A percentile compares a stretch with the other conserved stretches of the same genome.
These are phyloP conservation scores for Eucalyptus brandiana DNA, from an alignment of 345 rosid genomes.

Conservation along the genomic window DNA sequence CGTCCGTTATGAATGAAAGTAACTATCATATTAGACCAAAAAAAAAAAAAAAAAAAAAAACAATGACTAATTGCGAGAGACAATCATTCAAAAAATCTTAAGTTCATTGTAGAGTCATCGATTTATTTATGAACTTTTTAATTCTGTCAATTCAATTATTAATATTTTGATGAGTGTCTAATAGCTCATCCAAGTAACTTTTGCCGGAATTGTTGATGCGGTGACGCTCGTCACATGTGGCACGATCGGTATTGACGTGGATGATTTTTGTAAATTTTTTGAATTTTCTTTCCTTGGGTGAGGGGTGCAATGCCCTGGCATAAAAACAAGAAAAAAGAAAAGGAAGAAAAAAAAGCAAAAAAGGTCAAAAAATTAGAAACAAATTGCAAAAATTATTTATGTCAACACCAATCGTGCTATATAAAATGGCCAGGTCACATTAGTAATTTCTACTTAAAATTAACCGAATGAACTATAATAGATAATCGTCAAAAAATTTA, in stretches of 20 bases:
- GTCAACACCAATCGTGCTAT: fast-evolving
- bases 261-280: neutral
- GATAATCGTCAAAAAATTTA: fast-evolving
- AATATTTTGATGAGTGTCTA: fast-evolving
- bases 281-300: neutral
- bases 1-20: too few relatives aligned
- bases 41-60: too few relatives aligned
- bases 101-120: fast-evolving
- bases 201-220: neutral
- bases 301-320: fast-evolving
- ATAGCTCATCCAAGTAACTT: neutral
- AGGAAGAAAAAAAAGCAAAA: too few relatives aligned
- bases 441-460: neutral
- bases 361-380: too few relatives aligned
- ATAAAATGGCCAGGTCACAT: fast-evolving
- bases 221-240: fast-evolving
- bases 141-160: neutral
- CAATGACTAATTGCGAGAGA: neutral
- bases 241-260: fast-evolving
- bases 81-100: neutral
- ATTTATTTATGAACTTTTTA: neutral
- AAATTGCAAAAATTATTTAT: neutral
- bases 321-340: too few relatives aligned
- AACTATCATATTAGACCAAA: too few relatives aligned
- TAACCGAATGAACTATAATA: neutral